Evolutionary conservation across 805 yeast species (phyloP), one percentile per base, ranked within the genome.

Genomic region (Wickerhamiella cacticola): DNA sequence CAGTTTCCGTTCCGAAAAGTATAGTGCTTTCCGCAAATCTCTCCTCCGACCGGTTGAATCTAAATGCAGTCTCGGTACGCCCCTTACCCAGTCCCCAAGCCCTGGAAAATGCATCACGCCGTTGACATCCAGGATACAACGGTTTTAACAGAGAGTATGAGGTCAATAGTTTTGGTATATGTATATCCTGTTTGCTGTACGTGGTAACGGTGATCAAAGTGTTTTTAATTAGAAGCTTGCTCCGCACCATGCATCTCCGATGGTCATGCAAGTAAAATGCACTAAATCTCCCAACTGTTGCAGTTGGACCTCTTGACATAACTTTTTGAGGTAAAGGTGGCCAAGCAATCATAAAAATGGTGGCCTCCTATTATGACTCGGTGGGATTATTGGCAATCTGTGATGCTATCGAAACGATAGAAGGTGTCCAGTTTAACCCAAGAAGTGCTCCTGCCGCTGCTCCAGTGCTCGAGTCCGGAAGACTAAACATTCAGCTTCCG

Each of bases 371-470:
- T 54, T 65, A 66, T 58, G 69, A 67, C 53, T 57, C 66, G 29
- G 59, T 66, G 29, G 69, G 68, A 36, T 54, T 66, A 46, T 59
- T 66, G 46, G 68, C 68, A 44, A 61, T 63, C 44, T 64, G 67
- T 52, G 69, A 66, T 54, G 67, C 68, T 41, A 59, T 65, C 19
- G 69, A 65, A 46, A 53, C 65, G 29, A 60, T 62, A 36, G 68
- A 63, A 41, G 65, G 64, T 31, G 55, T 63, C 28, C 57, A 60
- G 4, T 55, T 59, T 50, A 31, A 54, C 21, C 57, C 56, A 2
- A 41, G 45, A 28, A 45, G 43, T 21, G 50, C 53, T 18, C 49
- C 51, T 5, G 40, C 48, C 19, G 36, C 49, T 6, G 43, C 42
- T 15, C 45, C 39, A 15, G 24, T 23, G 29, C 48, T 36, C 40